phyloP scores from a whole-genome alignment of 371 early-diverging fungal genomes.

The Cokeromyces recurvatus region DNA sequence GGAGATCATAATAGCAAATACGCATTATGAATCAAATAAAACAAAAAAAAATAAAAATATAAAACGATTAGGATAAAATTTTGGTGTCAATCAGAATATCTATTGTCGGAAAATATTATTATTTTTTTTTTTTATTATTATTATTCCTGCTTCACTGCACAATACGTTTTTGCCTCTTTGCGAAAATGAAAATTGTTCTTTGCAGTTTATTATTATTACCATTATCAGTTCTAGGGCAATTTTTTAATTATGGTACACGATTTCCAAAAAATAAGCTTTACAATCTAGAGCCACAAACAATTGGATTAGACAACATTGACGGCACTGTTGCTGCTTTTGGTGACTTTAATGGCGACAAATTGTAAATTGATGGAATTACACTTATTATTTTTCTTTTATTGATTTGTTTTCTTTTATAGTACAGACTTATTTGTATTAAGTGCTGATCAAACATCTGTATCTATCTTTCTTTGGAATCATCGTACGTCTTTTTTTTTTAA shows the following conservation, averaged over 20 bases:
- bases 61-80: too few relatives aligned
- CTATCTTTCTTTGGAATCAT: constrained; percentile 69
- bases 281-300: constrained; percentile 22
- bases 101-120: too few relatives aligned
- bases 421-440: constrained; percentile 76
- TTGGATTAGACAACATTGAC: constrained; percentile 58
- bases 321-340: constrained; percentile 82
- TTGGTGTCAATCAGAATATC: too few relatives aligned
- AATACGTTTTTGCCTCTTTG: too few relatives aligned
- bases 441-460: constrained; percentile 57
- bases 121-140: too few relatives aligned
- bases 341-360: constrained; percentile 83
- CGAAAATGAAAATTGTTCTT: too few relatives aligned
- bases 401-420: constrained; percentile 23
- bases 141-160: too few relatives aligned
- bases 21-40: constrained; percentile 31
- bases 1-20: constrained; percentile 88
- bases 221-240: too few relatives aligned
- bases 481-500: constrained; percentile 34
- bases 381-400: too few relatives aligned
- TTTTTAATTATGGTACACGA: constrained; percentile 35
- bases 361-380: constrained; percentile 24
- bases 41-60: not conserved
- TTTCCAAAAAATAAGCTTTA: constrained; percentile 42
- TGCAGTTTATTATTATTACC: too few relatives aligned